Evolutionary conservation across 139 green algal genomes (phyloP), one percentile per base, ranked within the genome.

Genomic region (Bryopsis sp.): DNA sequence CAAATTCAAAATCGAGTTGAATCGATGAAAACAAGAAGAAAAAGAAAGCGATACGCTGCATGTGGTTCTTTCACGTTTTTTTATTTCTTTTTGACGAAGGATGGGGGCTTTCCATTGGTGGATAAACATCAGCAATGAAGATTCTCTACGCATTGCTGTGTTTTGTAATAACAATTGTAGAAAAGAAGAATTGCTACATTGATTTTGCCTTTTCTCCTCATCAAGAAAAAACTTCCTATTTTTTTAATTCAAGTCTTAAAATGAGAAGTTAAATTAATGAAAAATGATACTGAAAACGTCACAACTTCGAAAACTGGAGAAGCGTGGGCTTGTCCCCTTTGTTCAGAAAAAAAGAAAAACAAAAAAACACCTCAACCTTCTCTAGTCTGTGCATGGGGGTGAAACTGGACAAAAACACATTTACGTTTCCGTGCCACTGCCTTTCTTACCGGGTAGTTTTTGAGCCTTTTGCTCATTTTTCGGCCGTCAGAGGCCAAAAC

Each of bases 381-480:
- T 19, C 11, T 54, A 19, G 43, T 19, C 11, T 54, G 15, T 26
- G 19, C 43, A 54, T 19, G 11, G 43, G 19, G 11, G 43, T 19
- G 19, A 54, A 19, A 54, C 15, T 54, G 15, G 15, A 54, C 15
- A 54, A 54, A 54, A 26, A 54, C 43, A 54, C 11, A n/a, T 47
- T 22, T 26, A 48, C 2, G 28, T 32, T 2, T 29, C 8, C 31
- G 34, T 26, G 15, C 43, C 15, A 26, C 15, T 26, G 43, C 11
- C 11, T 54, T 54, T 54, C 78, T 39, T 58, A 92, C 91, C 34
- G 94, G 94, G 83, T 99, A 99, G 84, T 99, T 99, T 67, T 95
- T 93, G 46, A 99, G 84, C 15, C 94, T 77, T 81, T 99, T 99
- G 83, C 82, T 94, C 94, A 99, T 99, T 82, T 99, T 99, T 88